Conservation (phyloP, 2,329 filamentous ascomycete genomes). For the Xylogone sp. region DNA sequence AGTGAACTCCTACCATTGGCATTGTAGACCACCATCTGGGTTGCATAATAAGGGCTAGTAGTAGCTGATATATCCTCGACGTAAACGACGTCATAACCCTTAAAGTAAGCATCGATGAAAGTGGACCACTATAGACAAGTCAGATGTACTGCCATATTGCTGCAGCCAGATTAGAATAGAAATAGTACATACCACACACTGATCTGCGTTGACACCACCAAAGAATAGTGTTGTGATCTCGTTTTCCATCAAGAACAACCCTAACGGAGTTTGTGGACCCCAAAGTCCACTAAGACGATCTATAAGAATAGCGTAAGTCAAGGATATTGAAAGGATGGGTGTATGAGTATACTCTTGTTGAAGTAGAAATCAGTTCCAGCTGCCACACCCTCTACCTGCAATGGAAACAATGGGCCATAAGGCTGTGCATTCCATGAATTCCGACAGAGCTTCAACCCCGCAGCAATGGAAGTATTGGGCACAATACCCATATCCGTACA, state of each 20-base stretch:
- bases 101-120: constrained; percentile 29
- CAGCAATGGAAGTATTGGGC: constrained; percentile 20
- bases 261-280: constrained; percentile 27
- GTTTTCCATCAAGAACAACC: constrained; percentile 27
- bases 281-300: constrained; percentile 26
- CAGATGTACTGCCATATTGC: no score
- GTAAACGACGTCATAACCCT: constrained; percentile 28
- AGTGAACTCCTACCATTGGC: constrained; percentile 17
- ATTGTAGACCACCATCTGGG: constrained; percentile 27
- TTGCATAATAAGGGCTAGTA: constrained; percentile 26
- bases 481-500: constrained; percentile 27
- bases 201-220: constrained; percentile 28
- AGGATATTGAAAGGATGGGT: background rate
- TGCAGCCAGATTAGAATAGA: no score
- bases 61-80: constrained; percentile 26
- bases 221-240: constrained; percentile 29
- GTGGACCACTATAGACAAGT: constrained; percentile 18
- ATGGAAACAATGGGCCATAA: constrained; percentile 22
- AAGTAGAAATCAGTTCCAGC: constrained; percentile 25
- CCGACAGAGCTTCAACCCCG: constrained; percentile 22
- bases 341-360: constrained; percentile 23
- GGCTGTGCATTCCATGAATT: constrained; percentile 27
- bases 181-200: constrained; percentile 19
- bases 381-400: constrained; percentile 22
- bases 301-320: background rate